Base-by-base conservation (phyloP, 495 filamentous ascomycete genomes). In the Penicillium daleae region DNA sequence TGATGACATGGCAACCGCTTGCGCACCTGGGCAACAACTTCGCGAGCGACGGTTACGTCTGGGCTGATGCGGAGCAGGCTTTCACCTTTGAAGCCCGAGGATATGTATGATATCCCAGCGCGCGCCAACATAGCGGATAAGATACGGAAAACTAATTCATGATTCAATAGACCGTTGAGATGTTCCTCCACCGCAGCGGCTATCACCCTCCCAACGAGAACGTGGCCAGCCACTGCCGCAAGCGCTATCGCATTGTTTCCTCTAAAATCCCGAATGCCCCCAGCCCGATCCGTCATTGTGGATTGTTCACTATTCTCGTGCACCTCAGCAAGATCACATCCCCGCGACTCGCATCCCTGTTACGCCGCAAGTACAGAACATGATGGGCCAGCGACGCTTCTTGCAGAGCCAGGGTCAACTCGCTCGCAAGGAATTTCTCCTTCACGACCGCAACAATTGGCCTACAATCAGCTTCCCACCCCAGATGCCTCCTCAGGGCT, bases 1-100 rank as follows among this genome's bases (percentile, higher is more conserved):
- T 93, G 71, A 81, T 97, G 24, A 89, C 88, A 39, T 97, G 93
- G 94, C 92, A 96, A 72, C 90, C 93, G 1, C 78, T 86, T 9
- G 77, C 82, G 22, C 82, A 86, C 56, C 77, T 92, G 56, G 86
- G 85, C 19, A 82, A 81, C 4, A 86, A 86, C 52, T 93, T 91
- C 67, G 87, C 95, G 22, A 96, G 88, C 61, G 94, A 99, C 83
- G 95, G 95, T 15, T 94, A 92, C 70, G 78, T 97, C 52, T 99
- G 94, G 94, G 85, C 87, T 6, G 89, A 91, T 66, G 80, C 84
- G 15, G 94, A 98, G 75, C 80, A 86, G 55, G 86, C 83, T 17
- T 90, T 86, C 59, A 83, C 82, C 44, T 85, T 90, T 52, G 87
- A 92, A 61, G 76, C 87, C 65, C 86, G 87, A 64, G 93, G 92